These are phyloP conservation scores for Russula ochroleuca DNA, from an alignment of 768 basidiomycete species.

Conservation along the genomic window DNA sequence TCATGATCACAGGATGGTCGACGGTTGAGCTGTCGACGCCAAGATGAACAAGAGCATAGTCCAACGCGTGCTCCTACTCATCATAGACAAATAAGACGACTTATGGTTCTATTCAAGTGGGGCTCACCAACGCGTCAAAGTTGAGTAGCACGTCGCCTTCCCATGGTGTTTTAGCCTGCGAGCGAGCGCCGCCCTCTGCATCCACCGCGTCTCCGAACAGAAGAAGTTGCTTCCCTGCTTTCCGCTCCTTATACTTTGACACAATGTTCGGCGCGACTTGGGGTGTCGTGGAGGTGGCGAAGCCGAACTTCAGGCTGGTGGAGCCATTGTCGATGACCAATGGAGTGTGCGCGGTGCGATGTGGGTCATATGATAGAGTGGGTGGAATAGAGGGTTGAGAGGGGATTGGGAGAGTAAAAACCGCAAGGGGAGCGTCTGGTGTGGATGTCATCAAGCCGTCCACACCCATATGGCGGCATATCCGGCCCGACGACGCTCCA, in stretches of 20 bases:
- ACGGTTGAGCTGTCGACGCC: slow-evolving; percentile 74
- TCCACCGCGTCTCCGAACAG: slow-evolving; percentile 89
- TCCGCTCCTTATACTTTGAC: slow-evolving; percentile 87
- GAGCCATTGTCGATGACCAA: slow-evolving; percentile 91
- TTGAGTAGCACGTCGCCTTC: slow-evolving; percentile 92
- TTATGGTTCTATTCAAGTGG: neutral
- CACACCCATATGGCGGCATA: neutral
- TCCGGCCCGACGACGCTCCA: neutral
- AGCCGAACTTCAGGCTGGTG: slow-evolving; percentile 78
- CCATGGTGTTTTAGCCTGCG: slow-evolving; percentile 79
- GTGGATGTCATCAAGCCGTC: slow-evolving; percentile 2
- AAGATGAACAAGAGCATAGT: slow-evolving; percentile 84
- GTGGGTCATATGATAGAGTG: slow-evolving; percentile 14
- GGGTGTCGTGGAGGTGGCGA: slow-evolving; percentile 57
- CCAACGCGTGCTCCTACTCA: slow-evolving; percentile 85
- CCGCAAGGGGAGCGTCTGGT: slow-evolving; percentile 6
- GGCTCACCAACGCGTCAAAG: slow-evolving; percentile 86
- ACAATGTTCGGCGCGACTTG: slow-evolving; percentile 65
- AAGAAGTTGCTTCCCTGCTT: slow-evolving; percentile 72
- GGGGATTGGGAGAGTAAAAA: slow-evolving; percentile 13
- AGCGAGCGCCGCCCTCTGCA: slow-evolving; percentile 75
- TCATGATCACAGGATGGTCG: slow-evolving; percentile 89
- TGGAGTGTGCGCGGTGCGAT: slow-evolving; percentile 43
- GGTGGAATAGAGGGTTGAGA: slow-evolving; percentile 20
- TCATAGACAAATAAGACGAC: slow-evolving; percentile 7